Percentiles rank a stretch among this genome's conserved stretches.
Evolutionary conservation across 208 protist species (phyloP).

Genomic region (Polymyxa betae): DNA sequence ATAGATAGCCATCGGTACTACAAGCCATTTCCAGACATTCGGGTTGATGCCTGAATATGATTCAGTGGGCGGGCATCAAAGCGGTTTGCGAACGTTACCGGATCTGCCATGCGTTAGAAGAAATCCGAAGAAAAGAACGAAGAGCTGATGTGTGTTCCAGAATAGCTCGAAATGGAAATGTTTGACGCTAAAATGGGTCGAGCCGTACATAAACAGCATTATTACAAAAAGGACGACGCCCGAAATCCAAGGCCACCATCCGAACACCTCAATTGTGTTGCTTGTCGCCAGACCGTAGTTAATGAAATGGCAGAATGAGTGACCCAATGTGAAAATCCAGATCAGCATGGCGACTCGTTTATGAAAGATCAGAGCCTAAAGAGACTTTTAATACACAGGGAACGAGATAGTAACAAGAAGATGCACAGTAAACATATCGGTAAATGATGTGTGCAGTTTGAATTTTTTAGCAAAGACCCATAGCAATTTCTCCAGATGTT

Average conservation of each 20-base stretch:
- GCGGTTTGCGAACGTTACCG: neutral
- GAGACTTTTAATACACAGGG: neutral
- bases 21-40: constrained; percentile 65
- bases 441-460: too few species aligned
- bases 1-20: constrained; percentile 71
- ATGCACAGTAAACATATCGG: too few species aligned
- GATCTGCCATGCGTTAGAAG: constrained; percentile 72
- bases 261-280: constrained; percentile 22
- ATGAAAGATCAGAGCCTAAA: constrained; percentile 47
- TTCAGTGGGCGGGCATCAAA: neutral
- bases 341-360: constrained; percentile 7
- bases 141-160: constrained; percentile 82
- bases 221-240: constrained; percentile 20
- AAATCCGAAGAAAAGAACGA: constrained; percentile 75
- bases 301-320: constrained; percentile 31
- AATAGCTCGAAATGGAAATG: constrained; percentile 75
- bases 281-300: constrained; percentile 12
- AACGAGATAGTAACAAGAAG: too few species aligned
- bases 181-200: neutral
- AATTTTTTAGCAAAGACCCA: too few species aligned
- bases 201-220: constrained; percentile 40
- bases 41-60: constrained; percentile 4
- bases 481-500: too few species aligned
- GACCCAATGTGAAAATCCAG: neutral
- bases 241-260: constrained; percentile 23